Evolutionary conservation across 352 stramenopile species (phyloP).

Genomic region (Phytophthora idaei): DNA sequence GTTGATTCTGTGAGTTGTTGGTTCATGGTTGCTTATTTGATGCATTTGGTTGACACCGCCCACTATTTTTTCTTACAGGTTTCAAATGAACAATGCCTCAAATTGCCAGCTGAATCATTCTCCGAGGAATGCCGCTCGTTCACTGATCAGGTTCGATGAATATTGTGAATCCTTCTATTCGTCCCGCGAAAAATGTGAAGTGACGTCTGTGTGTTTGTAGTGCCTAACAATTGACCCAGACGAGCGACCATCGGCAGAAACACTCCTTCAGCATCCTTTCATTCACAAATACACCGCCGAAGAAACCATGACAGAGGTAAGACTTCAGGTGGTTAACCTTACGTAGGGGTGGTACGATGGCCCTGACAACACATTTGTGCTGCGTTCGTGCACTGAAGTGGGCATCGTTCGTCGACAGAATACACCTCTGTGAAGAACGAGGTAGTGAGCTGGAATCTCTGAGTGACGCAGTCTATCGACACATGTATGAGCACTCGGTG

Average conservation of each 20-base stretch:
- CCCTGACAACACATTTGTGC: slow-evolving; percentile 9
- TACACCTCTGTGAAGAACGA: slow-evolving; percentile 64
- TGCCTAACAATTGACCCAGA: slow-evolving; percentile 75
- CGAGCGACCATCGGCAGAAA: slow-evolving; percentile 64
- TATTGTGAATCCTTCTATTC: not conserved
- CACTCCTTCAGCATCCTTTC: slow-evolving; percentile 75
- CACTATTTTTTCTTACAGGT: slow-evolving; percentile 42
- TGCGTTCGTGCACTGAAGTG: slow-evolving; percentile 44
- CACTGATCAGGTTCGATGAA: slow-evolving; percentile 54
- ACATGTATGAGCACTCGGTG: slow-evolving; percentile 78
- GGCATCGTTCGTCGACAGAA: slow-evolving; percentile 62
- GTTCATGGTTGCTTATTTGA: not conserved
- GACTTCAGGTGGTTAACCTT: not conserved
- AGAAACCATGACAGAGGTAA: slow-evolving; percentile 72
- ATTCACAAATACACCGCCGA: slow-evolving; percentile 68
- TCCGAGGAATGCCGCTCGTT: slow-evolving; percentile 78
- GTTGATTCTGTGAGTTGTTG: slow-evolving; percentile 71
- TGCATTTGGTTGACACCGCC: slow-evolving; percentile 1
- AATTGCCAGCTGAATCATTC: slow-evolving; percentile 66
- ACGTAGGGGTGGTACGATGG: slow-evolving; percentile 20
- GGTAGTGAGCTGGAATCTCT: slow-evolving; percentile 64
- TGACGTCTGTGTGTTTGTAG: slow-evolving; percentile 26
- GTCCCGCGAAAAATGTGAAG: slow-evolving; percentile 4
- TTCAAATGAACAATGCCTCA: slow-evolving; percentile 76
- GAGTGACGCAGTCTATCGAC: slow-evolving; percentile 76